Base-by-base conservation (phyloP, 2,329 filamentous ascomycete species). In the Claviceps sorghi region DNA sequence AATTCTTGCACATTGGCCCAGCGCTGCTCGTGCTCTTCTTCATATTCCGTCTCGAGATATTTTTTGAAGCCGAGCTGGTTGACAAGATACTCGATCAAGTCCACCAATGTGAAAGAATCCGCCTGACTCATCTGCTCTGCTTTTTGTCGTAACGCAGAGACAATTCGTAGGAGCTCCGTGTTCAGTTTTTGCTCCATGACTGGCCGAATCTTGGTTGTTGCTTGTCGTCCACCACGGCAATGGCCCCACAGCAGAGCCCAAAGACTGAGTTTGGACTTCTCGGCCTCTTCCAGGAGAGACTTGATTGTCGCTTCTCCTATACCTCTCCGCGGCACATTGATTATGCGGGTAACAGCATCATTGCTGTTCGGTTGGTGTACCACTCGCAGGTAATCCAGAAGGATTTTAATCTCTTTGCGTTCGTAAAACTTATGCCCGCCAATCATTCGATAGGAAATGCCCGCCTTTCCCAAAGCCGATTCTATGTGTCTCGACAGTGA, bases 1-100 rank as follows among this genome's bases (percentile, higher is more conserved):
- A 97, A 79, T 65, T 97, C 91, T 61, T 93, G 81, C 0, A 97
- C 82, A 59, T 95, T 97, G 34, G 83, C 83, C 87, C 89, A 93
- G 55, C 89, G 76, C 52, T 82, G 75, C 58, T 93, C 88, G 57
- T 84, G 77, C 54, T 91, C 83, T 19, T 93, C 82, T 0, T 77
- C 74, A 58, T 91, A 84, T 22, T 81, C 78, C 11, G 78, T 76
- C 58, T 84, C 77, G 6, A 97, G 70, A 60, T 86, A 87, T n/a
- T 80, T 77, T 60, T 88, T 76, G 56, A 91, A 88, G 11, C 78
- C 73, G 7, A 94, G 76, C 58, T 84, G 84, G 13, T 78, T 74
- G 32, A 86, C 73, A 4, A 81, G 60, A 29, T 73, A 69, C 53
- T 77, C 68, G 17, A 81, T 71, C 32, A 79, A 60, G 15, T 73